phyloP scores from a whole-genome alignment of 306 rosid species.

The Astragalus membranaceus region DNA sequence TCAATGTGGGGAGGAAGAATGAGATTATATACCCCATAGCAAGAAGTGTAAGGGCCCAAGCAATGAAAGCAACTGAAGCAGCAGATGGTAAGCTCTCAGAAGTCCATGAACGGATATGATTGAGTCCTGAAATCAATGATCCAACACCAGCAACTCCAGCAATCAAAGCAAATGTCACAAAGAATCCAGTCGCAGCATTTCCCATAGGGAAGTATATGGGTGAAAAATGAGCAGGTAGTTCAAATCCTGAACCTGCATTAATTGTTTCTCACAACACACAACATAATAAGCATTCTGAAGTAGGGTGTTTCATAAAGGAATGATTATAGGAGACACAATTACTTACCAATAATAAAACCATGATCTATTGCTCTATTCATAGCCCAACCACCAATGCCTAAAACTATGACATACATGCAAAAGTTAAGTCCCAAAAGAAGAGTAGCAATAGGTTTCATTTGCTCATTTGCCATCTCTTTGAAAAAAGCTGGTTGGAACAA shows the following conservation, averaged over 20 bases:
- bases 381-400: slow-evolving; percentile 96
- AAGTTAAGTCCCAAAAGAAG: slow-evolving; percentile 73
- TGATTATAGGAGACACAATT: not conserved
- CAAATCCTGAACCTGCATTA: slow-evolving; percentile 51
- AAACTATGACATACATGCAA: slow-evolving; percentile 80
- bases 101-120: slow-evolving; percentile 78
- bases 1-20: not conserved
- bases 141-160: slow-evolving; percentile 91
- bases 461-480: slow-evolving; percentile 50
- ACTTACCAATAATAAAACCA: slow-evolving; percentile 73
- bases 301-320: too few species aligned
- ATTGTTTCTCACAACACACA: not conserved
- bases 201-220: slow-evolving; percentile 94
- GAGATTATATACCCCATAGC: slow-evolving; percentile 83
- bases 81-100: slow-evolving; percentile 79
- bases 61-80: slow-evolving; percentile 63
- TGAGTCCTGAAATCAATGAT: slow-evolving; percentile 57
- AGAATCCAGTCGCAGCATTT: slow-evolving; percentile 97
- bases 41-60: slow-evolving; percentile 87
- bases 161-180: slow-evolving; percentile 68
- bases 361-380: slow-evolving; percentile 80
- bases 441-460: slow-evolving; percentile 59
- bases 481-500: not conserved
- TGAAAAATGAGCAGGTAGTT: slow-evolving; percentile 84
- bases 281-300: slow-evolving; percentile 2